Evolutionary conservation across 129 eudicot species (phyloP), one percentile per base, ranked within the genome.

Genomic region (Arctium minus): DNA sequence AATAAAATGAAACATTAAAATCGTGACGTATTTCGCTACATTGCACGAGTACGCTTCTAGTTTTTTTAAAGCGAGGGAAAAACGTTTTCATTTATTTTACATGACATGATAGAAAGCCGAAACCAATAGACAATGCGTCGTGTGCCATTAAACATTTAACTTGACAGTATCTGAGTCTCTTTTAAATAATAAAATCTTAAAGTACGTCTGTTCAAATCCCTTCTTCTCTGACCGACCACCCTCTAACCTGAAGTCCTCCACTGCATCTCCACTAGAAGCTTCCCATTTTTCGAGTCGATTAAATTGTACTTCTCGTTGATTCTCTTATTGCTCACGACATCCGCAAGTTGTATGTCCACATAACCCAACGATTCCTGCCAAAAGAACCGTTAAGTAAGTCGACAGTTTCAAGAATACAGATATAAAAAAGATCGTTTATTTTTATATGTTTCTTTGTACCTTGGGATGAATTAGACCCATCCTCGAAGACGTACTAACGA

Each of bases 271-370:
- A 94, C 90, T 88, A 92, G 97, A 92, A 94, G 86, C 74, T 87
- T 80, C 68, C 98, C 98, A 73, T 94, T 94, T 86, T 93, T 94
- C 3, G 98, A 94, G 90, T 94, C 98, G 37, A 94, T 94, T 48
- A 92, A 89, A 81, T 92, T 84, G 82, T 92, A 92, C 80, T 87
- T 92, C 73, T 85, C 96, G n/a, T 94, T 94, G 73, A 92, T 94
- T 85, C 98, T 74, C 92, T 89, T 94, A 87, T 94, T 94, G 81
- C 62, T 84, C 75, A 94, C 90, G 0, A 94, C 97, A 38, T 94
- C 98, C 11, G 86, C 88, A 7, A 94, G 93, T 72, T 77, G 73
- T 77, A 92, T 83, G 72, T 92, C 98, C 79, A 91, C 89, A 53
- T 94, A 94, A 74, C 98, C 98, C 89, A 94, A 40, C 62, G 87